Evolutionary conservation across 2,329 filamentous ascomycete species (phyloP).

Genomic region (Clonostachys byssicola): DNA sequence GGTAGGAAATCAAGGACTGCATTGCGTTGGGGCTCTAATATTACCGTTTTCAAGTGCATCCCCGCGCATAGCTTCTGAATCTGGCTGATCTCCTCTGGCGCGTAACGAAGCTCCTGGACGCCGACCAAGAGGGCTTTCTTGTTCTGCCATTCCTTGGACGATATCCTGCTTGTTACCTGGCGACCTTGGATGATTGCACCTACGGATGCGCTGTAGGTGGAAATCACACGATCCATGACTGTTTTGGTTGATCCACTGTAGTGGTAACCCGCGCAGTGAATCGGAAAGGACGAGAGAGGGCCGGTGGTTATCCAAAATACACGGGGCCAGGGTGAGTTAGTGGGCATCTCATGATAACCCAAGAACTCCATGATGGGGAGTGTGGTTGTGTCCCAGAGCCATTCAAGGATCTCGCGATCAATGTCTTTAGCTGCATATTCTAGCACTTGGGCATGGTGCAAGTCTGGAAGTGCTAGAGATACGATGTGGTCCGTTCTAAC

Average conservation of each 20-base stretch:
- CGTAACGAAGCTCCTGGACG: background rate
- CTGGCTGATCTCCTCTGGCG: background rate
- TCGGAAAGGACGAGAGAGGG: background rate
- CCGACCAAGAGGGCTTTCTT: background rate
- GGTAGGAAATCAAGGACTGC: background rate
- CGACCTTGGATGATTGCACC: conserved; percentile 5
- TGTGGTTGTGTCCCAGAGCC: background rate
- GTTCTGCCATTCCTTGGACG: background rate
- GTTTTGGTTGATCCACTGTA: background rate
- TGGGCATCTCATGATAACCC: conserved; percentile 1
- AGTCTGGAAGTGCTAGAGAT: background rate
- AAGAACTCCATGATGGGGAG: background rate
- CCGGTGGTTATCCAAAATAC: background rate
- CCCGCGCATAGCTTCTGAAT: conserved; percentile 5
- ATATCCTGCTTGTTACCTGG: background rate
- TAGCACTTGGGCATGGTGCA: too few species aligned
- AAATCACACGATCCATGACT: background rate
- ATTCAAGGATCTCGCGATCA: background rate
- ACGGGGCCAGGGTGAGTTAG: background rate
- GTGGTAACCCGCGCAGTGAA: background rate
- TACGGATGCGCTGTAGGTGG: background rate
- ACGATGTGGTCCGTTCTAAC: background rate
- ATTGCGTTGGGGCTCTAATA: background rate
- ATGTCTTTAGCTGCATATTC: too few species aligned
- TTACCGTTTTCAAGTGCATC: background rate